Evolutionary conservation across 148 eudicot species (phyloP).

Genomic region (Vaccinium macrocarpon): DNA sequence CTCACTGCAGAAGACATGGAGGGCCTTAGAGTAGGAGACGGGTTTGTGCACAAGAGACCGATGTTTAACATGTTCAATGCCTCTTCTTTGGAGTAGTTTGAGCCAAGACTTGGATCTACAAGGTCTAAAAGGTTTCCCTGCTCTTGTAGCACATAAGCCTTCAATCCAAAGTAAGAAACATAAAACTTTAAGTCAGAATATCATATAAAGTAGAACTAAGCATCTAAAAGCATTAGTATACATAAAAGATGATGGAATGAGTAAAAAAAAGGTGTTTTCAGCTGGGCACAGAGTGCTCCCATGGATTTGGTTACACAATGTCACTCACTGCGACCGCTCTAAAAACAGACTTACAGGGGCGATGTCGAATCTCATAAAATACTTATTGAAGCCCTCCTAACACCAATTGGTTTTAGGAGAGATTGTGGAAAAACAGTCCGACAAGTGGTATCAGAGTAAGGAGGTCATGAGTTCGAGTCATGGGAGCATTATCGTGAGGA

Average conservation of each 20-base stretch:
- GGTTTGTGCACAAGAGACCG: constrained; percentile 35
- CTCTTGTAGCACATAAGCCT: constrained; percentile 66
- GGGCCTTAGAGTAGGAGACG: constrained; percentile 37
- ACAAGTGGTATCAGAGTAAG: too few relatives aligned
- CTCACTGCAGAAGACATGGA: constrained; percentile 38
- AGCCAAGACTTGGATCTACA: constrained; percentile 44
- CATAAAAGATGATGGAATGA: background rate
- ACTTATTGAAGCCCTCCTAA: too few relatives aligned
- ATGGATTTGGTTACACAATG: too few relatives aligned
- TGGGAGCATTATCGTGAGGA: too few relatives aligned
- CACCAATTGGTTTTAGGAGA: too few relatives aligned
- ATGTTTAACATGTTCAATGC: constrained; percentile 30
- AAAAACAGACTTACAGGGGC: too few relatives aligned
- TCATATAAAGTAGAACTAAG: background rate
- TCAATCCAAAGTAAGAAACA: constrained; percentile 15
- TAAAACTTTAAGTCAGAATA: background rate
- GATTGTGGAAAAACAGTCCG: too few relatives aligned
- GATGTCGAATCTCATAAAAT: too few relatives aligned
- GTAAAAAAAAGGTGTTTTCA: too few relatives aligned
- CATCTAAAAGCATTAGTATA: background rate
- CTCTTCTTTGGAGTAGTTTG: constrained; percentile 37
- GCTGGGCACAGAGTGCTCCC: too few relatives aligned
- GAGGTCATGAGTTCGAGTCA: too few relatives aligned
- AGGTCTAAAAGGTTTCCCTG: constrained; percentile 54
- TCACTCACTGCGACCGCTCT: too few relatives aligned